Evolutionary conservation across 2,329 filamentous ascomycete species (phyloP).

Genomic region (Pyrenochaeta sp.): DNA sequence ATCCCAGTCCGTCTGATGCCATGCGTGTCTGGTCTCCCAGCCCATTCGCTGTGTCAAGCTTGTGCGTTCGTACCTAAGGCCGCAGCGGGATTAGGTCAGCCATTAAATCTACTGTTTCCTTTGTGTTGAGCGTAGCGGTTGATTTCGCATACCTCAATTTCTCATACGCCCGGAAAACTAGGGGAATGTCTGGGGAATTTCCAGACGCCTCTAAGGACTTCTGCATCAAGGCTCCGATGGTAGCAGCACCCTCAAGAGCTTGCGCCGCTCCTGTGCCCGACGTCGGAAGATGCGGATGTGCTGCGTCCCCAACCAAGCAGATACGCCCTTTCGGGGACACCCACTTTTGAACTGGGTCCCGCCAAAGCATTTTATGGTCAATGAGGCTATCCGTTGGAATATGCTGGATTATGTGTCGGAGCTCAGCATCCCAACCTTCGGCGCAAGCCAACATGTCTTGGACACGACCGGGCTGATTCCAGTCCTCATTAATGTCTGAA

Average conservation of each 20-base stretch:
- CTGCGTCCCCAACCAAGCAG: conserved; percentile 11
- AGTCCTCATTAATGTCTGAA: too few relatives aligned
- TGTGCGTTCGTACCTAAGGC: conserved; percentile 7
- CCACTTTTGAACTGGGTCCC: too few relatives aligned
- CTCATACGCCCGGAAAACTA: background rate
- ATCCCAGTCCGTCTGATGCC: conserved; percentile 14
- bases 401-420: too few relatives aligned
- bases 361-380: too few relatives aligned
- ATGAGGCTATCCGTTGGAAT: too few relatives aligned
- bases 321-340: conserved; percentile 4
- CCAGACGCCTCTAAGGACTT: background rate
- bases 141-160: background rate
- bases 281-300: conserved; percentile 15
- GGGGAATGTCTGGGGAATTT: background rate
- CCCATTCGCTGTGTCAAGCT: conserved; percentile 12
- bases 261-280: conserved; percentile 11
- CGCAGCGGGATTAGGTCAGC: too few relatives aligned
- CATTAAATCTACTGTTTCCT: background rate
- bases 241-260: conserved; percentile 16
- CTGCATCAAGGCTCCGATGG: background rate
- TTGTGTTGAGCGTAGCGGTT: background rate
- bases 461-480: too few relatives aligned
- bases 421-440: too few relatives aligned
- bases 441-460: too few relatives aligned
- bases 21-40: conserved; percentile 11